Percentiles rank a stretch among this genome's conserved stretches.
phyloP scores from a whole-genome alignment of 2,329 filamentous ascomycete species.

The Colletotrichum orchidophilum region DNA sequence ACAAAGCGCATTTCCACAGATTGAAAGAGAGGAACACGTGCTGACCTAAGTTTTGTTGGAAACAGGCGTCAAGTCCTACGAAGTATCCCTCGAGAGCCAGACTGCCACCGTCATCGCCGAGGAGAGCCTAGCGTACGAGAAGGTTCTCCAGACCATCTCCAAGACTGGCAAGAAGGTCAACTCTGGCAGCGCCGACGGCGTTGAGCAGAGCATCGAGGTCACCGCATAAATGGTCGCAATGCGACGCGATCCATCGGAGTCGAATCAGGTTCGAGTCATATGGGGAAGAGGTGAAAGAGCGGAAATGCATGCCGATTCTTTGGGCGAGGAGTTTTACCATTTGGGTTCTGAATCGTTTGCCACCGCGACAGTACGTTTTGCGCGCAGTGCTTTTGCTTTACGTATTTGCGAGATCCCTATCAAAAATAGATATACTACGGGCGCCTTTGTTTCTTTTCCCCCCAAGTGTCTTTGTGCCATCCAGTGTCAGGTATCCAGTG shows the following conservation, averaged over 20 bases:
- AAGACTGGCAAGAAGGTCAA: constrained; percentile 96
- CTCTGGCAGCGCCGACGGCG: constrained; percentile 76
- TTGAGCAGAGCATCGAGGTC: constrained; percentile 59
- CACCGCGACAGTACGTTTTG: neutral
- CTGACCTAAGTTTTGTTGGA: neutral
- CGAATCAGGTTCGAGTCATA: constrained; percentile 38
- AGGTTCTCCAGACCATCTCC: constrained; percentile 86
- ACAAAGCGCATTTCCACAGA: neutral
- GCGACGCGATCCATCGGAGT: too few species aligned
- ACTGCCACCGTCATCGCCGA: constrained; percentile 81
- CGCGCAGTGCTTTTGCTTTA: neutral
- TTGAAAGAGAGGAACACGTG: neutral
- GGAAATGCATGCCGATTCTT: neutral
- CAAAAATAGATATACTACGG: neutral
- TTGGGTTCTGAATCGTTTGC: neutral
- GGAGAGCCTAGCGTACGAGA: constrained; percentile 76
- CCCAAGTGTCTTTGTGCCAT: neutral
- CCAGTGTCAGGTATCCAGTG: neutral
- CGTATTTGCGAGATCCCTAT: neutral
- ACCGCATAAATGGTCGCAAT: constrained; percentile 21
- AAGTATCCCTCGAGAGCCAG: constrained; percentile 88
- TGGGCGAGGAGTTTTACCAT: neutral
- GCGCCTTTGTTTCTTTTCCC: neutral
- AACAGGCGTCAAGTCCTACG: constrained; percentile 84
- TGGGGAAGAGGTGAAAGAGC: neutral